Base-by-base conservation (phyloP, 371 early-diverging fungal species). In the Coemansia sp. region DNA sequence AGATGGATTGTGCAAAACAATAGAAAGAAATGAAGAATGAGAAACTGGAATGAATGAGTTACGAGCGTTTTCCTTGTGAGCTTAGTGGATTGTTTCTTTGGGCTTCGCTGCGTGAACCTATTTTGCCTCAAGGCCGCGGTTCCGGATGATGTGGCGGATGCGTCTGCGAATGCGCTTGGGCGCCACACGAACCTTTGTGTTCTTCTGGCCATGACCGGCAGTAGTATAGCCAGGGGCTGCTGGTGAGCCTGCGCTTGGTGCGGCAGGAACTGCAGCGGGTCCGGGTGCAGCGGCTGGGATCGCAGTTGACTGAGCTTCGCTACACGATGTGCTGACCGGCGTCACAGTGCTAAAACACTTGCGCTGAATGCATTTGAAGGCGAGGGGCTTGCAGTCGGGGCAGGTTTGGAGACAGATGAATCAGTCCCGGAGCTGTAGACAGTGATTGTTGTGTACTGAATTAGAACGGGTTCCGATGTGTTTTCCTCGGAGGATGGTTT, bases 131-230 rank as follows among this genome's bases (percentile, higher is more conserved):
- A 20, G 23, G 52, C 59, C n/a, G 14, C 44, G 37, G 59, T 42
- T 59, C 33, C 42, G 51, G 25, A 55, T 11, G 5, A 65, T 40
- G 18, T 40, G 65, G 37, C 47, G 65, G 25, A 59, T 40, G 25
- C 65, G 69, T 20, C 65, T 64, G 65, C 54, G 69, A 50, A 64
- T 69, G 30, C 44, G 65, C 23, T 14, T 64, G 44, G 65, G 59
- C 21, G 21, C 53, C 25, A 18, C 37, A 25, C 47, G 39, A 1
- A 7, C 6, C 53, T 54, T 63, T 42, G 16, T 21, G 23, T 63
- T 63, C 23, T 62, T 56, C 33, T 2, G 3, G 37, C 37, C 21
- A 18, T 28, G 23, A 26, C 20, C 16, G 11, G 44, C 2, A 58
- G 12, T 20, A 16, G 62, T n/a, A 7, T 56, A 25, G 42, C 26